A percentile compares a stretch with the other conserved stretches of the same genome.
Conservation (phyloP, 164 flowering plant species). For the Magnolia changhungtana region DNA sequence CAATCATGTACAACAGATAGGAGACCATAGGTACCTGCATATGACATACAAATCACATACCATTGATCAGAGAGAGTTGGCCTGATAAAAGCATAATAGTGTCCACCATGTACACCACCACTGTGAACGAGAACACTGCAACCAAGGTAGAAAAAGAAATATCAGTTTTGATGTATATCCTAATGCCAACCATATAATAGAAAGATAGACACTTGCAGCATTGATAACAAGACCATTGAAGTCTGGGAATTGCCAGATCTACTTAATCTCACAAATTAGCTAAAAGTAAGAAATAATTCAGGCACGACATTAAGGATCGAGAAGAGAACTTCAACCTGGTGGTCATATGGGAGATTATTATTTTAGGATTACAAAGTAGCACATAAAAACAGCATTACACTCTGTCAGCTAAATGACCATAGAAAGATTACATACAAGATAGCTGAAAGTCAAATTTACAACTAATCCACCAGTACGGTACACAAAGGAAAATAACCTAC, state of each 20-base stretch:
- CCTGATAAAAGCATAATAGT: conserved; percentile 47
- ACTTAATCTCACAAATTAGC: neutral
- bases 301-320: neutral
- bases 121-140: conserved; percentile 52
- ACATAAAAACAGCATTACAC: neutral
- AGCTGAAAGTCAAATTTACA: neutral
- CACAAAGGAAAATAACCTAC: neutral
- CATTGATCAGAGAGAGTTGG: conserved; percentile 48
- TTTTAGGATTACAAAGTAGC: neutral
- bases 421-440: too few species aligned
- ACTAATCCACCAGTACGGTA: neutral
- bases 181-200: neutral
- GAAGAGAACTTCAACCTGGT: neutral
- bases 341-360: neutral
- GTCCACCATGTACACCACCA: conserved; percentile 53
- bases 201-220: neutral
- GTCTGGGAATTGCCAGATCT: neutral
- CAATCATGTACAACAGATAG: neutral
- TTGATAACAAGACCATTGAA: neutral
- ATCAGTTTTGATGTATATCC: neutral
- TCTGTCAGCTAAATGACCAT: neutral
- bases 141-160: neutral
- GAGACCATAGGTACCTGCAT: neutral
- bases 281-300: neutral
- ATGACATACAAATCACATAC: conserved; percentile 16